phyloP scores from a whole-genome alignment of 2,329 filamentous ascomycete species.

The Podosphaera xanthii region DNA sequence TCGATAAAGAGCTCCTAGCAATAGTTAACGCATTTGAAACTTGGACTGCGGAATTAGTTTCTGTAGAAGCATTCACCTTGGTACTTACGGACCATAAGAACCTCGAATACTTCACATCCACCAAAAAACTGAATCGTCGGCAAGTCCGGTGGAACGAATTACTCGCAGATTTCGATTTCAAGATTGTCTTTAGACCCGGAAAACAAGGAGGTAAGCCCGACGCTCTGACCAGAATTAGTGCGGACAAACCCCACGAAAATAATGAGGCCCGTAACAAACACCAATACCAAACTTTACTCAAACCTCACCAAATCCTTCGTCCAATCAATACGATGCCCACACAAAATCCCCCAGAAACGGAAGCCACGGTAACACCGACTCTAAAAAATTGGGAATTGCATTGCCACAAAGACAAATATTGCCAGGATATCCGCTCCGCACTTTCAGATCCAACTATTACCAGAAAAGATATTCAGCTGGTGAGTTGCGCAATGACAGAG shows the following conservation, averaged over 20 bases:
- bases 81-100: too few species aligned
- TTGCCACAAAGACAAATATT: not conserved
- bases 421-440: not conserved
- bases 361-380: not conserved
- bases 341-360: too few species aligned
- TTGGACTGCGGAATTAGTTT: not conserved
- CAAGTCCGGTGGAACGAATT: too few species aligned
- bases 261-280: not conserved
- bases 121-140: too few species aligned
- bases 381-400: not conserved
- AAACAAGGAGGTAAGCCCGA: too few species aligned
- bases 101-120: too few species aligned
- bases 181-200: too few species aligned
- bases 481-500: not conserved
- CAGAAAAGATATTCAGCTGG: not conserved
- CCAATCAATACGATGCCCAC: too few species aligned
- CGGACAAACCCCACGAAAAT: not conserved
- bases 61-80: not conserved
- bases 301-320: not conserved
- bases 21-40: not conserved
- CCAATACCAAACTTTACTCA: too few species aligned
- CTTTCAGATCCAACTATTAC: not conserved
- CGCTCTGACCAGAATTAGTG: too few species aligned
- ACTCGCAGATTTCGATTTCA: too few species aligned
- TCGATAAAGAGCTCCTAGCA: not conserved